phyloP scores from a whole-genome alignment of 2,329 filamentous ascomycete species.

The Aaosphaeria pasadenensis region DNA sequence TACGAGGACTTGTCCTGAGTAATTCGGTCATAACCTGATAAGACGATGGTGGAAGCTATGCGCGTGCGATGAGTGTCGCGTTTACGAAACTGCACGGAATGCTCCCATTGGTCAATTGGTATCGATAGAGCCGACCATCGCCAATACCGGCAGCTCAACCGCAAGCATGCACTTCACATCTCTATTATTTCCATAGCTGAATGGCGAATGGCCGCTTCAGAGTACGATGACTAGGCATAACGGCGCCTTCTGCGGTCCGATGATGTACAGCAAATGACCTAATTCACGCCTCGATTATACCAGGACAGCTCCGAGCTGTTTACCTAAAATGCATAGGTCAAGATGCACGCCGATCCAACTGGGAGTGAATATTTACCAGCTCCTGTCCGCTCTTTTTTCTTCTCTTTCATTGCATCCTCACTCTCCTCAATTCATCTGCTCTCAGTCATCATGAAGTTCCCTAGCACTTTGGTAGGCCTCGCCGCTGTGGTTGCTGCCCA shows the following conservation, averaged over 20 bases:
- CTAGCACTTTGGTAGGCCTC: constrained; percentile 29
- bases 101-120: constrained; percentile 19
- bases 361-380: constrained; percentile 18
- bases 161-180: too few relatives aligned
- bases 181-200: too few relatives aligned
- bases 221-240: too few relatives aligned
- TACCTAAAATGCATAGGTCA: constrained; percentile 33
- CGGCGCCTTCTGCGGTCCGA: too few relatives aligned
- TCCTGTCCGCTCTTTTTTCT: constrained; percentile 5
- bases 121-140: constrained; percentile 16
- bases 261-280: too few relatives aligned
- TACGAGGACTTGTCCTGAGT: too few relatives aligned
- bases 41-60: too few relatives aligned
- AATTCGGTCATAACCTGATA: too few relatives aligned
- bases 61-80: constrained; percentile 10
- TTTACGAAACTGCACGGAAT: constrained; percentile 17
- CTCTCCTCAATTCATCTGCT: neutral
- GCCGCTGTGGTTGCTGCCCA: constrained; percentile 58
- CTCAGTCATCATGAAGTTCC: constrained; percentile 24
- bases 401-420: neutral
- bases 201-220: constrained; percentile 4
- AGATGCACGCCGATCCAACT: constrained; percentile 20
- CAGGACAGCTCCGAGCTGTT: constrained; percentile 29
- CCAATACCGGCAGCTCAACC: constrained; percentile 19
- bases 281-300: constrained; percentile 2